Evolutionary conservation across 805 yeast species (phyloP).

Genomic region (Candida anglica): DNA sequence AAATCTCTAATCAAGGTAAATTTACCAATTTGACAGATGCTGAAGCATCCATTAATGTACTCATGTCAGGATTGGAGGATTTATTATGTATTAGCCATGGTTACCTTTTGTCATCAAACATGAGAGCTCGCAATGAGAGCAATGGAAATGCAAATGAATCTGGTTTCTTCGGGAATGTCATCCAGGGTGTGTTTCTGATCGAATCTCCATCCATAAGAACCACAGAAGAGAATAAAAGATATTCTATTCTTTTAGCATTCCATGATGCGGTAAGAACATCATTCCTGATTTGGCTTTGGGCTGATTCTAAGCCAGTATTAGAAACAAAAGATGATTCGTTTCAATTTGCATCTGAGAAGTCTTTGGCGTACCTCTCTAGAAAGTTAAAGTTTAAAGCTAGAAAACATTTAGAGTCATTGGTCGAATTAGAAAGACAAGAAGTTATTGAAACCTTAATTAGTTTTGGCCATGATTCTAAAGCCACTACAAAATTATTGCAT

Average conservation of each 20-base stretch:
- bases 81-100: conserved; percentile 58
- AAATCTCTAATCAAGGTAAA: conserved; percentile 13
- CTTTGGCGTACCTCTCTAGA: conserved; percentile 43
- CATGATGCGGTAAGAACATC: conserved; percentile 54
- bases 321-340: background rate
- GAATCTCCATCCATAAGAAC: conserved; percentile 56
- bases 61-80: conserved; percentile 61
- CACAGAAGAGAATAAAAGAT: conserved; percentile 49
- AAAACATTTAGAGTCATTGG: conserved; percentile 58
- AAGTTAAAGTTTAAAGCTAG: conserved; percentile 67
- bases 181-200: conserved; percentile 74
- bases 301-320: conserved; percentile 38
- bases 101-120: conserved; percentile 37
- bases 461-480: conserved; percentile 17
- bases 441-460: conserved; percentile 62
- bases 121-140: conserved; percentile 13
- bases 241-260: conserved; percentile 59
- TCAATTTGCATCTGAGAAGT: conserved; percentile 23
- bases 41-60: conserved; percentile 44
- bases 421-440: conserved; percentile 67
- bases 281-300: conserved; percentile 68
- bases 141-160: conserved; percentile 22
- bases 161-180: conserved; percentile 62
- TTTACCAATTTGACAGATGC: conserved; percentile 16
- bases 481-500: conserved; percentile 56